Percentiles rank a stretch among this genome's conserved stretches.
phyloP scores from a whole-genome alignment of 805 yeast species.

The Komagataella populi region DNA sequence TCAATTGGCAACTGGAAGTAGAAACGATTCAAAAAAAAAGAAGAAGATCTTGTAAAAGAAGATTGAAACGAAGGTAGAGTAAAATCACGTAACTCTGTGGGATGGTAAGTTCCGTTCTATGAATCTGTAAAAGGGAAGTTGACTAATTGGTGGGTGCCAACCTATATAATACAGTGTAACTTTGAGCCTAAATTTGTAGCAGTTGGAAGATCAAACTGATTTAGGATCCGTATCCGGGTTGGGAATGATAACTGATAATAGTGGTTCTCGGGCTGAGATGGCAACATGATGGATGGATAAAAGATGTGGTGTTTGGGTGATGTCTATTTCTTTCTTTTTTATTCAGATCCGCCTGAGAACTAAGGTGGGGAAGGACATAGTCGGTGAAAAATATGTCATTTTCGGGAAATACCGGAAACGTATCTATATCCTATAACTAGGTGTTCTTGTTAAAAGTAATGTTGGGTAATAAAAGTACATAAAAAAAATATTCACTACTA shows the following conservation, averaged over 20 bases:
- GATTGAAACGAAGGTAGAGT: background rate
- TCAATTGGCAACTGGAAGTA: background rate
- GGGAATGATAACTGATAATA: background rate
- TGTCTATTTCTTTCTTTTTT: background rate
- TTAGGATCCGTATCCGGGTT: background rate
- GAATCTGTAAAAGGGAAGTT: background rate
- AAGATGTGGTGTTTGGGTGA: background rate
- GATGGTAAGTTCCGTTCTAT: background rate
- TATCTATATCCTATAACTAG: background rate
- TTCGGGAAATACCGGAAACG: background rate
- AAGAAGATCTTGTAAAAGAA: background rate
- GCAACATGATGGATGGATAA: background rate
- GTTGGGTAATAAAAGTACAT: background rate
- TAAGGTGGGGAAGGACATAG: too few species aligned
- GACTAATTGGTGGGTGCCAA: background rate
- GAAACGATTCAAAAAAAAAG: background rate
- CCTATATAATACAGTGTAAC: background rate
- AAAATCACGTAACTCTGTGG: background rate
- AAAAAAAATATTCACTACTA: background rate
- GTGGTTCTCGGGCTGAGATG: background rate
- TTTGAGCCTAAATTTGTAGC: background rate
- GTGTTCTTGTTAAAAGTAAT: background rate
- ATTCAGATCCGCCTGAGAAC: too few species aligned
- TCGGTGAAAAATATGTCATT: too few species aligned
- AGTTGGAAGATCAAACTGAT: background rate